A percentile compares a stretch with the other conserved stretches of the same genome.
These are phyloP conservation scores for Rhinocladiella mackenziei DNA, from an alignment of 2,329 filamentous ascomycete species.

Conservation along the genomic window DNA sequence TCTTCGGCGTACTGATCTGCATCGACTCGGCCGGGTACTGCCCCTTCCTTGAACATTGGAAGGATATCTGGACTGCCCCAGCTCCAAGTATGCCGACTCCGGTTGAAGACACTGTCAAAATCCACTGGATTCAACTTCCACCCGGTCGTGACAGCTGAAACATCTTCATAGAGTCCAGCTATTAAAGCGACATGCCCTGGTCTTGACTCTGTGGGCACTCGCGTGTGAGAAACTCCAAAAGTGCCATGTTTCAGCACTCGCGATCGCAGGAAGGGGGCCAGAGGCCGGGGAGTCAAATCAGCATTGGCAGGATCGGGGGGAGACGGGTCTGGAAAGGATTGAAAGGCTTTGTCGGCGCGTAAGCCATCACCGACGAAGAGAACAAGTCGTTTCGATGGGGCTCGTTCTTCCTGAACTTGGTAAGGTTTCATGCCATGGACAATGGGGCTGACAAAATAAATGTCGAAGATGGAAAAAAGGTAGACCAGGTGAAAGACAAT, in stretches of 20 bases:
- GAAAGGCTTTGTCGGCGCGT: slow-evolving; percentile 95
- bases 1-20: slow-evolving; percentile 80
- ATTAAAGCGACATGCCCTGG: slow-evolving; percentile 96
- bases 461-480: slow-evolving; percentile 93
- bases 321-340: slow-evolving; percentile 85
- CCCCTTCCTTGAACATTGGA: slow-evolving; percentile 95
- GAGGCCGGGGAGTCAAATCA: slow-evolving; percentile 66
- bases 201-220: slow-evolving; percentile 92
- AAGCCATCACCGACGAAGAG: slow-evolving; percentile 96
- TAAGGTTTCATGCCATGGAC: slow-evolving; percentile 91
- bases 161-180: slow-evolving; percentile 94
- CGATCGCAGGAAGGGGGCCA: slow-evolving; percentile 88
- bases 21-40: slow-evolving; percentile 79
- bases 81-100: slow-evolving; percentile 94
- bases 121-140: slow-evolving; percentile 99
- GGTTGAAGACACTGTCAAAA: slow-evolving; percentile 98
- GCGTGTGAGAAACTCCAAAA: slow-evolving; percentile 94
- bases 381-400: slow-evolving; percentile 84
- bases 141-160: slow-evolving; percentile 92
- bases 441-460: slow-evolving; percentile 97
- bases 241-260: slow-evolving; percentile 84
- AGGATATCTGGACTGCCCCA: slow-evolving; percentile 98
- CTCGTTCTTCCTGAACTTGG: slow-evolving; percentile 56
- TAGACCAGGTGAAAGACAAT: slow-evolving; percentile 92
- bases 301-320: slow-evolving; percentile 52